Conservation (phyloP, 1,284 basidiomycete species). For the Mycocalia duriaeana region DNA sequence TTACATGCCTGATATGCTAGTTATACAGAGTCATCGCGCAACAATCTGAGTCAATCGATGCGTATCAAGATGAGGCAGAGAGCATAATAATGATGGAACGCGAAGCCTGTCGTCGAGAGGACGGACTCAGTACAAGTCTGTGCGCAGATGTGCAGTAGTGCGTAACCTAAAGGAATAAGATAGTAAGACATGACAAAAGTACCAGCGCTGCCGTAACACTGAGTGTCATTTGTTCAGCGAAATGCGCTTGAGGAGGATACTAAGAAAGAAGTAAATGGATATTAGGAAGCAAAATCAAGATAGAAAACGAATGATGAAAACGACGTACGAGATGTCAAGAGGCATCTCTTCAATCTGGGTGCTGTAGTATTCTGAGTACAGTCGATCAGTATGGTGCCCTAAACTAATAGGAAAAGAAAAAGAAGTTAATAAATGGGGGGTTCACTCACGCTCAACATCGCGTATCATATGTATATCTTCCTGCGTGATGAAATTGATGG, state of each 20-base stretch:
- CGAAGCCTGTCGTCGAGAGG: not conserved
- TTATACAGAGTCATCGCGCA: not conserved
- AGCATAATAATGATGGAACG: not conserved
- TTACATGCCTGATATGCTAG: not conserved
- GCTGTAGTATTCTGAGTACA: not conserved
- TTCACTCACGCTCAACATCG: not conserved
- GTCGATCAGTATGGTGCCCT: not conserved
- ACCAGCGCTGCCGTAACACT: not conserved
- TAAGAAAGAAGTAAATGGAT: not conserved
- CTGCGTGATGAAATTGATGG: slow-evolving; percentile 73
- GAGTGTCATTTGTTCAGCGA: not conserved
- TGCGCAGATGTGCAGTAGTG: not conserved
- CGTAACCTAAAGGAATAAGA: not conserved
- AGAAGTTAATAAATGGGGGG: not conserved
- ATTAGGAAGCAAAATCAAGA: not conserved
- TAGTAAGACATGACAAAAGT: not conserved
- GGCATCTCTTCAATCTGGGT: not conserved
- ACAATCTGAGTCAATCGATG: not conserved
- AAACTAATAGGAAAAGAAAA: not conserved
- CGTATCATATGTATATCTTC: not conserved
- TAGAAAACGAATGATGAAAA: not conserved
- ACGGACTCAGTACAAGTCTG: not conserved
- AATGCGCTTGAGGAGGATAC: not conserved
- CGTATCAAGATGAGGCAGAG: not conserved
- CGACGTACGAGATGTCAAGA: not conserved